These are phyloP conservation scores for Bryoglossum gracile DNA, from an alignment of 495 filamentous ascomycete species.

Conservation along the genomic window DNA sequence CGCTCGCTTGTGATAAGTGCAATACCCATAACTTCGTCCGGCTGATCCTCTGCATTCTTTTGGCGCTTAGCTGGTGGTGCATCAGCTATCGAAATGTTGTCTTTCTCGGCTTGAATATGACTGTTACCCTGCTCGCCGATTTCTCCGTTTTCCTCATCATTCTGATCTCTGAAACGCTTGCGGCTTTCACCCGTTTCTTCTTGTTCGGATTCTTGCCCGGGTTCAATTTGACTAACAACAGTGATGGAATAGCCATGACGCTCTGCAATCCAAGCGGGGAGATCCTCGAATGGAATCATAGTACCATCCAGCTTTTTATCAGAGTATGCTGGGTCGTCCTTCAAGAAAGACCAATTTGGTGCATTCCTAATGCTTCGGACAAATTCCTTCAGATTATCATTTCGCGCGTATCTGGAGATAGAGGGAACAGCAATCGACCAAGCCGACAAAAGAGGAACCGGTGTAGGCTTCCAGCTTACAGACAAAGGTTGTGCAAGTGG, in stretches of 20 bases:
- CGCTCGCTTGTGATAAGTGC: conserved; percentile 1
- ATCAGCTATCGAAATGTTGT: not conserved
- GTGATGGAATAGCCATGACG: conserved; percentile 2
- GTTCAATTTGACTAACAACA: not conserved
- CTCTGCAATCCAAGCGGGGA: conserved; percentile 15
- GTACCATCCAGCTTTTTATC: conserved; percentile 25
- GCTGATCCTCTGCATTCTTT: not conserved
- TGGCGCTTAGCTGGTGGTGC: conserved; percentile 12
- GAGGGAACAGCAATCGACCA: conserved; percentile 9
- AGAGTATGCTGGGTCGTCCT: conserved; percentile 42
- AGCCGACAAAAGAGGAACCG: conserved; percentile 17
- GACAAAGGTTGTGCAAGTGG: conserved; percentile 34
- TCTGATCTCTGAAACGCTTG: conserved; percentile 15
- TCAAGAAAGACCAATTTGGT: conserved; percentile 34
- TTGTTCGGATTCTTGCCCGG: not conserved
- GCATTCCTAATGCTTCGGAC: conserved; percentile 33
- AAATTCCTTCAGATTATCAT: conserved; percentile 39
- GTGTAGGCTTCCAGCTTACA: conserved; percentile 27
- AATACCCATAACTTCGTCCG: conserved; percentile 2
- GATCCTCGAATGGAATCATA: conserved; percentile 18
- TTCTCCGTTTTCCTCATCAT: conserved; percentile 1
- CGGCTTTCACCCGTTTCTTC: not conserved
- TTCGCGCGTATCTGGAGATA: conserved; percentile 41
- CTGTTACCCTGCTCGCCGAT: conserved; percentile 14
- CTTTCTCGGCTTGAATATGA: conserved; percentile 2